Base-by-base conservation (phyloP, 2,329 filamentous ascomycete species). In the Huntiella decipiens region DNA sequence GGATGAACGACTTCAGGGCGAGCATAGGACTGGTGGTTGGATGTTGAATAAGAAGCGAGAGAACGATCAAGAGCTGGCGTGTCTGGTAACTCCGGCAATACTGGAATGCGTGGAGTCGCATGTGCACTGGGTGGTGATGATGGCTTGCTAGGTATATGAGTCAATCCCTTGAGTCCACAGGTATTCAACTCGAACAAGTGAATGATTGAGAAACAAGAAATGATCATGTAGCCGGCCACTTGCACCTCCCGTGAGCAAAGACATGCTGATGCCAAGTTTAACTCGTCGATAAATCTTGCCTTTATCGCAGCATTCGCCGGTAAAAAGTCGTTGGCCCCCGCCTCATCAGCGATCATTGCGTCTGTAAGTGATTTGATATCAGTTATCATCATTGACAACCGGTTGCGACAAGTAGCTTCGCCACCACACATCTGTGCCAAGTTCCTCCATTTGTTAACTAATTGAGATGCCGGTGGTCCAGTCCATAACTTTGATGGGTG, bases 101-200 rank as follows among this genome's bases (percentile, higher is more conserved):
- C 22, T 5, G 42, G 46, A 8, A 48, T 36, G 8, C 1, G 46
- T 19, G 28, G 45, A 15, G 3, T 42, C 42, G 10, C 38, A 32
- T 28, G 37, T 37, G 4, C 19, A 38, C 12, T 22, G 35, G 15
- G 32, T 31, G 31, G 12, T 4, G n/a, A 35, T 1, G 31, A 7
- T 5, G 31, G n/a, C 19, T 33, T 36, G n/a, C 17, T 12, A n/a
- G 28, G 40, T 34, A 31, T 4, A 16, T 34, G 19, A 5, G 41
- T 15, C 11, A 31, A 28, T 13, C 46, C 36, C 37, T 36, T 34
- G 12, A 48, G 13, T 17, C 41, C 37, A 32, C 40, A 16, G 5
- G 45, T 37, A 31, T 42, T 48, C 5, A 48, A 35, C 7, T 48
- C 41, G 10, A 45, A 48, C 6, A 48, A 42, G 13, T 22, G 32